phyloP scores from a whole-genome alignment of 2,329 filamentous ascomycete genomes.

The Colletotrichum ledebouriae region DNA sequence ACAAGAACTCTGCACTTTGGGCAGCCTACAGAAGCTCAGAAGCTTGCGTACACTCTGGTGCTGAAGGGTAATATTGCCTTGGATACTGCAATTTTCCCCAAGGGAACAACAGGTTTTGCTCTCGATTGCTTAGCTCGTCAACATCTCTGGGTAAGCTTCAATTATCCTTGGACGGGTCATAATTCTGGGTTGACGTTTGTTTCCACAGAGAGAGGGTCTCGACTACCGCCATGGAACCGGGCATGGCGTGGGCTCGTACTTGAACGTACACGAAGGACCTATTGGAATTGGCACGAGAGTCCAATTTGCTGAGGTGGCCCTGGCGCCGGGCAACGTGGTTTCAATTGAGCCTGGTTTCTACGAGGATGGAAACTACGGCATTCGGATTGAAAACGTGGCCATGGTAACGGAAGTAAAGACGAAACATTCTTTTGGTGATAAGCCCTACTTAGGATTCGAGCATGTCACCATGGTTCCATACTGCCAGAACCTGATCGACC shows the following conservation, averaged over 20 bases:
- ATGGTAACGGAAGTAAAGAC: slow-evolving; percentile 92
- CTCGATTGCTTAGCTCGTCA: slow-evolving; percentile 91
- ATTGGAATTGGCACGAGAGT: slow-evolving; percentile 95
- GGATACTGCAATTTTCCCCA: slow-evolving; percentile 89
- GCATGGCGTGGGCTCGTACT: slow-evolving; percentile 92
- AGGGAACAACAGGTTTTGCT: slow-evolving; percentile 93
- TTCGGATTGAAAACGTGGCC: slow-evolving; percentile 96
- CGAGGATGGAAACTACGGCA: slow-evolving; percentile 93
- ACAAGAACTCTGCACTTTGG: slow-evolving; percentile 95
- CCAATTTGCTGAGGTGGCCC: slow-evolving; percentile 90
- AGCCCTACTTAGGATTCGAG: slow-evolving; percentile 94
- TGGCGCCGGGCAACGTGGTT: slow-evolving; percentile 93
- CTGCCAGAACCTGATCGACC: slow-evolving; percentile 89
- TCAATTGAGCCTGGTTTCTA: slow-evolving; percentile 98
- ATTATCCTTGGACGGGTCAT: background rate
- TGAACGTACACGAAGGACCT: slow-evolving; percentile 97
- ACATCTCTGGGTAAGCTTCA: slow-evolving; percentile 81
- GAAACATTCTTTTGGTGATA: slow-evolving; percentile 89
- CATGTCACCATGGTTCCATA: slow-evolving; percentile 98
- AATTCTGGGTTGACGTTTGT: slow-evolving; percentile 42
- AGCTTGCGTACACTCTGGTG: slow-evolving; percentile 91
- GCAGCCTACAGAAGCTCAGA: slow-evolving; percentile 84
- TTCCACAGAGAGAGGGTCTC: slow-evolving; percentile 75
- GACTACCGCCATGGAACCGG: slow-evolving; percentile 98
- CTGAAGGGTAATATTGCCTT: slow-evolving; percentile 94